Conservation (phyloP, 108 stramenopile species). For the Cylindrotheca fusiformis region DNA sequence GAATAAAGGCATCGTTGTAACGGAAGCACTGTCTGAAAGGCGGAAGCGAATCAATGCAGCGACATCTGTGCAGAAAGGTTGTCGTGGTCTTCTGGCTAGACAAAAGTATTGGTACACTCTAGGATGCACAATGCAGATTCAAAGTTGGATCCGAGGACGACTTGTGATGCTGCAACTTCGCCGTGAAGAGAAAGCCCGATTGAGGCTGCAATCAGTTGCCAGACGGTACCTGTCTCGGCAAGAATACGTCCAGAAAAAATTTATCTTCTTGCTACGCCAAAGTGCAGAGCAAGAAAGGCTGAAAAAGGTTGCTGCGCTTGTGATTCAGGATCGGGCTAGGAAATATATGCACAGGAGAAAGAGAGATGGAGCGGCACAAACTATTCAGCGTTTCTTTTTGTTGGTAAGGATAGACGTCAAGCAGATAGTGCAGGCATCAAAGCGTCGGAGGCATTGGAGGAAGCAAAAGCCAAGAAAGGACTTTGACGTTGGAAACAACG, state of each 20-base stretch:
- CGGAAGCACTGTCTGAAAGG: not conserved
- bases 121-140: constrained; percentile 55
- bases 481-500: constrained; percentile 36
- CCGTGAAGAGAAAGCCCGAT: constrained; percentile 14
- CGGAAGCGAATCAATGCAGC: constrained; percentile 5
- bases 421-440: constrained; percentile 48
- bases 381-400: constrained; percentile 72
- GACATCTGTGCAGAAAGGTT: constrained; percentile 53
- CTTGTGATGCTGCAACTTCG: constrained; percentile 8
- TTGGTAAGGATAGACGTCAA: constrained; percentile 66
- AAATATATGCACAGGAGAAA: constrained; percentile 21
- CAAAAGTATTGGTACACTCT: constrained; percentile 47
- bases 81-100: constrained; percentile 62
- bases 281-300: constrained; percentile 21
- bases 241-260: constrained; percentile 34
- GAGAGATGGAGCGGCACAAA: constrained; percentile 43
- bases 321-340: constrained; percentile 26
- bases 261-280: constrained; percentile 23
- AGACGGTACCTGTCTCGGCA: constrained; percentile 30
- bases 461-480: constrained; percentile 29
- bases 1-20: constrained; percentile 5
- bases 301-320: constrained; percentile 21
- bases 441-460: constrained; percentile 42
- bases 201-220: constrained; percentile 31
- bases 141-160: constrained; percentile 39